These are phyloP conservation scores for Suillus luteus DNA, from an alignment of 768 basidiomycete genomes.

Conservation along the genomic window DNA sequence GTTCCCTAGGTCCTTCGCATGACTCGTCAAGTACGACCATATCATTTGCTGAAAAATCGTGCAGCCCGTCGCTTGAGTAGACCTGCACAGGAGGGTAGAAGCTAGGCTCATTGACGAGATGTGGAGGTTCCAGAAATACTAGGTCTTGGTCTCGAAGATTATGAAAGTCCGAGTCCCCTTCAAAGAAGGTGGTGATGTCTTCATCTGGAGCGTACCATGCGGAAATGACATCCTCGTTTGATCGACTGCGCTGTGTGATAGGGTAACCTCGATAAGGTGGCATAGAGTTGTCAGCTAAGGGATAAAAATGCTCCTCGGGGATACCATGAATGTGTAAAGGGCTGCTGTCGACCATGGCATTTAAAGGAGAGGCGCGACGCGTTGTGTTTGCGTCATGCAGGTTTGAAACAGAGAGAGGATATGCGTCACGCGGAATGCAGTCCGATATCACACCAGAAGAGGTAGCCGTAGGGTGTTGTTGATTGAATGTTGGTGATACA, in stretches of 20 bases:
- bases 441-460: neutral
- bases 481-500: neutral
- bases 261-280: neutral
- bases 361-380: neutral
- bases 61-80: neutral
- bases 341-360: neutral
- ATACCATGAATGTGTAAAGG: constrained; percentile 2
- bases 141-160: neutral
- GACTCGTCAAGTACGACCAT: constrained; percentile 7
- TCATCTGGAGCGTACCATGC: neutral
- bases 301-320: neutral
- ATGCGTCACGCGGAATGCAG: neutral
- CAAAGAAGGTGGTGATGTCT: neutral
- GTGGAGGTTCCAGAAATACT: constrained; percentile 2
- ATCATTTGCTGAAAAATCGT: constrained; percentile 7
- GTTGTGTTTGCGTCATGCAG: neutral
- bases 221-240: neutral
- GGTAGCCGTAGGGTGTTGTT: neutral
- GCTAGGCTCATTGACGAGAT: constrained; percentile 1
- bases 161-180: neutral
- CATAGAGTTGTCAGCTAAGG: neutral
- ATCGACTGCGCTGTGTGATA: neutral
- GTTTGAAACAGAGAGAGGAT: neutral
- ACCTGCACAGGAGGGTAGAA: neutral
- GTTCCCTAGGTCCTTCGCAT: constrained; percentile 11